These are phyloP conservation scores for Tetrahymena borealis DNA, from an alignment of 73 alveolate genomes.

Conservation along the genomic window DNA sequence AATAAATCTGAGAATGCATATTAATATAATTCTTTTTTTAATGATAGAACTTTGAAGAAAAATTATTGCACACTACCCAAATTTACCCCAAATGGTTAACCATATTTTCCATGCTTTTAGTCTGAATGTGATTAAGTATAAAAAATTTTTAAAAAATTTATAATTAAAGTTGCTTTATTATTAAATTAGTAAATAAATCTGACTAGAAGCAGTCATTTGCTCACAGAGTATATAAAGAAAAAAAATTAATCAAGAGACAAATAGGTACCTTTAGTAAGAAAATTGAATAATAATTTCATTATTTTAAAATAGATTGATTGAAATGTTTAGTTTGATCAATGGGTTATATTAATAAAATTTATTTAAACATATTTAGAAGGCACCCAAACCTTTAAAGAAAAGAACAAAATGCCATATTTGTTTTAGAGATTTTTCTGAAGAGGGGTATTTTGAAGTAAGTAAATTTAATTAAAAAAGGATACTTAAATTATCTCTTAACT, in stretches of 20 bases:
- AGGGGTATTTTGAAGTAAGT: neutral
- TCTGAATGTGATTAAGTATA: neutral
- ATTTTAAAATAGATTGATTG: neutral
- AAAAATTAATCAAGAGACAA: neutral
- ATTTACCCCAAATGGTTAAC: neutral
- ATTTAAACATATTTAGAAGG: too few species aligned
- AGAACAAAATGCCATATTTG: neutral
- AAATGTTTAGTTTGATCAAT: too few species aligned
- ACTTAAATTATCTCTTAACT: neutral
- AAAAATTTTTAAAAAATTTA: neutral
- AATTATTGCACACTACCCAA: neutral
- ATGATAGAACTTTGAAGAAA: neutral
- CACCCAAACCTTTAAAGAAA: neutral
- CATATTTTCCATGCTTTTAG: neutral
- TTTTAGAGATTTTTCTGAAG: neutral
- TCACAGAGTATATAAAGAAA: neutral
- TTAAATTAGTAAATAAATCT: neutral
- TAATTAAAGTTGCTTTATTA: neutral
- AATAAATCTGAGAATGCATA: too few species aligned
- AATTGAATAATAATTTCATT: neutral
- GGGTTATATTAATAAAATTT: too few species aligned
- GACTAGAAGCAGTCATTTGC: neutral
- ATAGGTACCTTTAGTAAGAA: neutral
- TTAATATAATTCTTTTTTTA: too few species aligned
- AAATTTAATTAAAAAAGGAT: neutral